Evolutionary conservation across 139 green algal species (phyloP).

Genomic region (Chlorella vulgaris): DNA sequence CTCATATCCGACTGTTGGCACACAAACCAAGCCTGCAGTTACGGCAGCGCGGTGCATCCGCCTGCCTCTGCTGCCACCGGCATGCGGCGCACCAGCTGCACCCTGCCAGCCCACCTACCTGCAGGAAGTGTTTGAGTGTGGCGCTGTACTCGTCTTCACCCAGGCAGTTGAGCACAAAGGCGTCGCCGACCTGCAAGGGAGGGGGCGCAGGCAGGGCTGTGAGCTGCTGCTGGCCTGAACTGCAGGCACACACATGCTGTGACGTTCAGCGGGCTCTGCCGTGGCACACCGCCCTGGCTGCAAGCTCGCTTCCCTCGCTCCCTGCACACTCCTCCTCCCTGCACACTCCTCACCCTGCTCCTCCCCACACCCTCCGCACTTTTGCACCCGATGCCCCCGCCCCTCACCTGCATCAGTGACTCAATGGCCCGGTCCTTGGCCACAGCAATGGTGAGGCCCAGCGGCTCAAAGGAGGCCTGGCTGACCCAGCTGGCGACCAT

Average conservation of each 20-base stretch:
- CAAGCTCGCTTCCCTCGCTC: no score
- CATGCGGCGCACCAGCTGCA: no score
- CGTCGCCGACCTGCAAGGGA: constrained; percentile 84
- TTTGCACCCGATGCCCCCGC: not conserved
- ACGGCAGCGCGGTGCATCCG: no score
- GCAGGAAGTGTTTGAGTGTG: constrained; percentile 77
- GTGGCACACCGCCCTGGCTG: not conserved
- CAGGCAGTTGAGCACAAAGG: constrained; percentile 96
- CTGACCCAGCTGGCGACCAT: constrained; percentile 84
- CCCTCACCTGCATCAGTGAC: constrained; percentile 92
- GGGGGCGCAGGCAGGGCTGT: not conserved
- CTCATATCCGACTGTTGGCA: no score
- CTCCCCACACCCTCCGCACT: not conserved
- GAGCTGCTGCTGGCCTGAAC: not conserved
- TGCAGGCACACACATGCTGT: not conserved
- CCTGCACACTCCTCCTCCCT: not conserved
- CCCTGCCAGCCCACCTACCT: not conserved
- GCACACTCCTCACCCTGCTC: not conserved
- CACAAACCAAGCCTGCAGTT: no score
- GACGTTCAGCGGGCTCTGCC: no score
- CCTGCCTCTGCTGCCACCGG: no score
- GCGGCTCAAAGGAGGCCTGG: constrained; percentile 95
- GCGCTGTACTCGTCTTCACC: constrained; percentile 74
- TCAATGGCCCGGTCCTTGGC: constrained; percentile 99
- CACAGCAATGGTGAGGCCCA: constrained; percentile 95